phyloP scores from a whole-genome alignment of 2,329 filamentous ascomycete genomes.

The Claviceps sp. region DNA sequence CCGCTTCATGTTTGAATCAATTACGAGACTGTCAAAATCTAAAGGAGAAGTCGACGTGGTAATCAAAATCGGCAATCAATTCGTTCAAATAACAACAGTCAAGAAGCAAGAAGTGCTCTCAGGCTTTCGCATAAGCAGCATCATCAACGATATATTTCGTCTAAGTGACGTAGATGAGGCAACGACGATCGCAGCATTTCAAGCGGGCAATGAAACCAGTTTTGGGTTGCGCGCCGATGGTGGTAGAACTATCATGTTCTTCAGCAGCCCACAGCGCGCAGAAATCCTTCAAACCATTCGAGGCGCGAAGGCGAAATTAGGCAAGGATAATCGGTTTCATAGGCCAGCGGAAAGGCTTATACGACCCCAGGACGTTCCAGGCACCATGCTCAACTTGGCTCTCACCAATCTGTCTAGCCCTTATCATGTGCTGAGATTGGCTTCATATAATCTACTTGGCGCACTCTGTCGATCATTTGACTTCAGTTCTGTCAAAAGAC shows the following conservation, averaged over 20 bases:
- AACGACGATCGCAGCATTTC: conserved; percentile 37
- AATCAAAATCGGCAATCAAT: conserved; percentile 56
- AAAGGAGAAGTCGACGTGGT: conserved; percentile 58
- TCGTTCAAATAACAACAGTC: conserved; percentile 54
- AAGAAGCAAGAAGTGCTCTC: conserved; percentile 57
- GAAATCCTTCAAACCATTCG: conserved; percentile 52
- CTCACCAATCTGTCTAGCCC: conserved; percentile 52
- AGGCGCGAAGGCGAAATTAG: conserved; percentile 48
- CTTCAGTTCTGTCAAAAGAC: conserved; percentile 46
- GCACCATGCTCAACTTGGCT: conserved; percentile 53
- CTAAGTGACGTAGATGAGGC: conserved; percentile 55
- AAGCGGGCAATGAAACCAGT: conserved; percentile 51
- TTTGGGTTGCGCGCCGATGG: conserved; percentile 56
- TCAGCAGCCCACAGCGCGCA: conserved; percentile 49
- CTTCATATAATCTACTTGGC: conserved; percentile 54
- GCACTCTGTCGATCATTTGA: conserved; percentile 56
- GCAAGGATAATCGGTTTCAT: conserved; percentile 45
- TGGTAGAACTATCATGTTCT: conserved; percentile 59
- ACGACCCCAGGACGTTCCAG: conserved; percentile 56
- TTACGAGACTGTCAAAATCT: conserved; percentile 52
- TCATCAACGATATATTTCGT: conserved; percentile 57
- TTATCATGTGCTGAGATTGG: conserved; percentile 45
- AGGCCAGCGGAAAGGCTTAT: conserved; percentile 54
- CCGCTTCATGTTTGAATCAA: conserved; percentile 50
- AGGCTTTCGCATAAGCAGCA: conserved; percentile 45